Evolutionary conservation across 345 rosid species (phyloP).

Genomic region (Hibiscus trionum): DNA sequence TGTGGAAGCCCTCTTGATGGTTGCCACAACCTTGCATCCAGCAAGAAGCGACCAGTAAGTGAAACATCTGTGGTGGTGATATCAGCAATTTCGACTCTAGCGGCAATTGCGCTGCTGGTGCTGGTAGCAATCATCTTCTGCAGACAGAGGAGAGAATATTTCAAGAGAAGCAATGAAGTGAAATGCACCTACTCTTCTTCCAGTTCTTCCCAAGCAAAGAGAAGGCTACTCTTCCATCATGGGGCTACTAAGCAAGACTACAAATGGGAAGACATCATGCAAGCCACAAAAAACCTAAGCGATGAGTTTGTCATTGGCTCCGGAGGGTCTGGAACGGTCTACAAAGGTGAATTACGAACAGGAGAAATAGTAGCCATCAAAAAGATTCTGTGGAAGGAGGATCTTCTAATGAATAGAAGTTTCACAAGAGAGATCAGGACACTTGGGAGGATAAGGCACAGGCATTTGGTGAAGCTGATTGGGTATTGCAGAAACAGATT

Average conservation of each 20-base stretch:
- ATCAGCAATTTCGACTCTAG: slow-evolving; percentile 56
- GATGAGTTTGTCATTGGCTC: slow-evolving; percentile 83
- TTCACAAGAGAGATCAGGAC: slow-evolving; percentile 78
- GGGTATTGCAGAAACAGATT: slow-evolving; percentile 69
- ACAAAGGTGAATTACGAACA: slow-evolving; percentile 53
- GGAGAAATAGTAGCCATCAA: slow-evolving; percentile 83
- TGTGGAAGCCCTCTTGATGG: slow-evolving; percentile 67
- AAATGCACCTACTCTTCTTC: slow-evolving; percentile 52
- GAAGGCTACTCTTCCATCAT: slow-evolving; percentile 50
- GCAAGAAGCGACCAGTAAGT: slow-evolving; percentile 39
- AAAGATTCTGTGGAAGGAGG: slow-evolving; percentile 69
- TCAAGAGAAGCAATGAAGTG: slow-evolving; percentile 33
- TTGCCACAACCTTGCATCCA: slow-evolving; percentile 24
- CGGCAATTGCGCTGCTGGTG: slow-evolving; percentile 55
- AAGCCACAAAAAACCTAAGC: slow-evolving; percentile 63
- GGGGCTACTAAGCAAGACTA: slow-evolving; percentile 57
- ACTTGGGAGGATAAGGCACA: slow-evolving; percentile 72
- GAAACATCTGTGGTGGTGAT: slow-evolving; percentile 40
- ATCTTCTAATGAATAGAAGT: slow-evolving; percentile 66
- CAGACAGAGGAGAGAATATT: slow-evolving; percentile 41
- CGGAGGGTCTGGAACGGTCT: slow-evolving; percentile 87
- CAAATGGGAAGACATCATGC: slow-evolving; percentile 80
- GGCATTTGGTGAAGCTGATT: slow-evolving; percentile 79
- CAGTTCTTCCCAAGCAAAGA: slow-evolving; percentile 57
- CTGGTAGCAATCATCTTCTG: slow-evolving; percentile 41